Base-by-base conservation (phyloP, 2,329 filamentous ascomycete genomes). In the Colletotrichum falcatum region DNA sequence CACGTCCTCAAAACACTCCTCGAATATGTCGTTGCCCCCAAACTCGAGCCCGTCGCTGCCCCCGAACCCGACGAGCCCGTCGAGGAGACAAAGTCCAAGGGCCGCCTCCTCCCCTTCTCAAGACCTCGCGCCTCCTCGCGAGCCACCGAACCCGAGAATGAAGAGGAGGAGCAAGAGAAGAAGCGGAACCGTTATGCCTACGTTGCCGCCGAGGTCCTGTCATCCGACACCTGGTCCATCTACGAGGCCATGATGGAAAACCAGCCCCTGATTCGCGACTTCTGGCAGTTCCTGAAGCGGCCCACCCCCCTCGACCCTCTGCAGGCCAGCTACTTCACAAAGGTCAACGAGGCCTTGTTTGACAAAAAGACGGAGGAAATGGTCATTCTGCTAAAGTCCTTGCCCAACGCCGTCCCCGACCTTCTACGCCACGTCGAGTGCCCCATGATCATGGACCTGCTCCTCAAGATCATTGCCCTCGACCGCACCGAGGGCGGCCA, bases 311-410 rank as follows among this genome's bases (percentile, higher is more conserved):
- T 99, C 65, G 95, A 98, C 79, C 93, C 95, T 46, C 87, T 98
- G 7, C 95, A 98, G 82, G 95, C 96, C 23, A 95, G 95, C 77
- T 99, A 99, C 80, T 99, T 99, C 79, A 98, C 95, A 65, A 99
- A 98, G 79, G 95, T 99, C 78, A 98, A 98, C 81, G 96, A 99
- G 83, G 93, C 94, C n/a, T 84, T 99, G 26, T 92, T 99, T 66
- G 96, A 98, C 80, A 97, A 96, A 83, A 98, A 98, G 87, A 98
- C 97, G 7, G 94, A 97, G 77, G 95, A 98, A 74, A 99, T 98
- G 95, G 86, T 98, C 74, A 90, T 91, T 23, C 90, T 99, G 72
- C 90, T 99, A 81, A 97, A 94, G 79, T 91, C 90, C 2, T 83
- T 97, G 59, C 92, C 96, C 42, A 89, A 91, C 63, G 92, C 96